Evolutionary conservation across 2,329 filamentous ascomycete species (phyloP).

Genomic region (Arthrobotrys sinensis): DNA sequence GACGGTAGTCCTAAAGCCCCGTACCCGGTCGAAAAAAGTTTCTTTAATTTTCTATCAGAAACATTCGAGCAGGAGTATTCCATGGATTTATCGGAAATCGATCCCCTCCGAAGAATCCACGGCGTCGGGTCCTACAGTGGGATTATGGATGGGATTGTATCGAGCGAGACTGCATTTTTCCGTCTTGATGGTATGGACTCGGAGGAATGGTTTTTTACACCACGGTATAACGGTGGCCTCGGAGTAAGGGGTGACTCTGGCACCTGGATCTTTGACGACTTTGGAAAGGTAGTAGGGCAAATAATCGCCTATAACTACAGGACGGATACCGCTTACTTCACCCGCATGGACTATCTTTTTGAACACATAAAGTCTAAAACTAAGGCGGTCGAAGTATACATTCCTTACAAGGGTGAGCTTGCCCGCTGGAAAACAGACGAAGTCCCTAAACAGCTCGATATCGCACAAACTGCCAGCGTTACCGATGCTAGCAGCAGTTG

Average conservation of each 20-base stretch:
- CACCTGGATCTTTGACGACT: constrained; percentile 60
- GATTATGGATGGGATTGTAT: constrained; percentile 59
- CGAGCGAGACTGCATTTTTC: constrained; percentile 57
- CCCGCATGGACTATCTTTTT: constrained; percentile 60
- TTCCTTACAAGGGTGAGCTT: constrained; percentile 58
- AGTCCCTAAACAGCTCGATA: constrained; percentile 43
- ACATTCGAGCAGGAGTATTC: constrained; percentile 59
- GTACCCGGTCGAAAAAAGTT: constrained; percentile 58
- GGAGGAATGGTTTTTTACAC: constrained; percentile 61
- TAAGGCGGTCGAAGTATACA: constrained; percentile 57
- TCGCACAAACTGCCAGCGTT: constrained; percentile 40
- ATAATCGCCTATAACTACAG: constrained; percentile 61
- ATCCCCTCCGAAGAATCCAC: constrained; percentile 53
- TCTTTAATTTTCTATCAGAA: constrained; percentile 58
- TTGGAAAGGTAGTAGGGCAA: constrained; percentile 60
- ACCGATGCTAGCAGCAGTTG: constrained; percentile 54
- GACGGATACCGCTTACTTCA: constrained; percentile 58
- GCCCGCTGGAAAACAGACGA: constrained; percentile 59
- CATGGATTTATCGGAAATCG: constrained; percentile 57
- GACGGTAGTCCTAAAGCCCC: constrained; percentile 57
- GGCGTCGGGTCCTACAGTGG: constrained; percentile 59
- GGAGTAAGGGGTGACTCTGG: constrained; percentile 58
- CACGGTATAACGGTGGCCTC: constrained; percentile 56
- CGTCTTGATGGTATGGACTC: constrained; percentile 60
- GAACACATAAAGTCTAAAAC: constrained; percentile 61